Evolutionary conservation across 129 eudicot species (phyloP), one percentile per base, ranked within the genome.

Genomic region (Pittosporum tobira): DNA sequence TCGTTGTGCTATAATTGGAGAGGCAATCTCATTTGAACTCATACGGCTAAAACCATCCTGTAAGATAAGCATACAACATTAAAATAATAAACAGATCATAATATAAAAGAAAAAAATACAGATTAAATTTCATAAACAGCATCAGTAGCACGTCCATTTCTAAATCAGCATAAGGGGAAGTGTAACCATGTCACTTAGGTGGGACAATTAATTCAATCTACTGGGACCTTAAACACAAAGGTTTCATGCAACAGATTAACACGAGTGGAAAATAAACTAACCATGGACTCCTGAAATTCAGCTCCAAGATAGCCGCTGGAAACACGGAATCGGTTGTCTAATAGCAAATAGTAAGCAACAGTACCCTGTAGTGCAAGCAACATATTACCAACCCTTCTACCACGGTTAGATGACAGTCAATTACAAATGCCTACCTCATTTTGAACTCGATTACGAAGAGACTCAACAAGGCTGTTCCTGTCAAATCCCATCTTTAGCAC

Each of bases 401-500:
- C 19, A 6, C 2, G 34, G 10, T 59, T 45, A 49, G 14, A 28
- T 5, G 56, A 49, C 29, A n/a, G n/a, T 46, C 6, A 22, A 48
- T 20, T 13, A 47, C 12, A 40, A 42, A 44, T 34, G 13, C 3
- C 36, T 53, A 83, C 98, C 94, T 91, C 98, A 81, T 91, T 91
- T 62, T 91, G 98, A 57, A 79, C 84, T 34, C 98, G 71, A 58
- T 76, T 91, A 37, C 84, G 90, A 69, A 91, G 88, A 22, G 98
- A 91, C 65, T 86, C 98, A 51, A 81, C 42, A 50, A 86, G 85
- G 40, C 59, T 69, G 68, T 76, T 88, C 79, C 83, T 77, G 73
- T 81, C 96, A 72, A 91, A 91, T 67, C 96, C 98, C 96, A 83
- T 91, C 57, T 80, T 86, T 62, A 83, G 57, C 70, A 91, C 98